A percentile compares a stretch with the other conserved stretches of the same genome.
Evolutionary conservation across 164 flowering plant species (phyloP).

Genomic region (Buxus sempervirens): DNA sequence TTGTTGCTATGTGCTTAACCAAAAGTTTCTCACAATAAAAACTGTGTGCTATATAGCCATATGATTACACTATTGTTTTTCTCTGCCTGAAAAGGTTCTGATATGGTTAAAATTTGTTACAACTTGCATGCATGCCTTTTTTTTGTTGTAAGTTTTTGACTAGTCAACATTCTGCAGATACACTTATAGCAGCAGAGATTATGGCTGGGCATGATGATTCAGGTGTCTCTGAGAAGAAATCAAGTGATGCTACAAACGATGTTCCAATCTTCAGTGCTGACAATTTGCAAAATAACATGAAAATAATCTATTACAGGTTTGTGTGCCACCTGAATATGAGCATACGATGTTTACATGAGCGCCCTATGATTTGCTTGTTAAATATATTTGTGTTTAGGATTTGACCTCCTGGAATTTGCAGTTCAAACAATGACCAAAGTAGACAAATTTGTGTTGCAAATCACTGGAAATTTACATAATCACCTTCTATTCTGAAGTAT

Average conservation of each 20-base stretch:
- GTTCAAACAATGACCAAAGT: too few relatives aligned
- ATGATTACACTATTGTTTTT: not conserved
- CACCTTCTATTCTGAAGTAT: too few relatives aligned
- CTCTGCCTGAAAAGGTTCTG: not conserved
- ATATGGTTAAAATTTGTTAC: not conserved
- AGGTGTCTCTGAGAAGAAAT: slow-evolving; percentile 42
- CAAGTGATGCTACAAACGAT: slow-evolving; percentile 38
- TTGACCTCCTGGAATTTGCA: too few relatives aligned
- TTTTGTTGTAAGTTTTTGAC: not conserved
- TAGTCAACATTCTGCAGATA: not conserved
- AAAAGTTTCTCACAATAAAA: too few relatives aligned
- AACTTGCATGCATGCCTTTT: not conserved
- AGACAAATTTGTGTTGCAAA: too few relatives aligned
- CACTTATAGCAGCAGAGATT: slow-evolving; percentile 9
- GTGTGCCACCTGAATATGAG: not conserved
- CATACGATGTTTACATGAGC: not conserved
- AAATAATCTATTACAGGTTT: slow-evolving; percentile 77
- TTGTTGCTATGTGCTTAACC: too few relatives aligned
- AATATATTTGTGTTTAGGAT: not conserved
- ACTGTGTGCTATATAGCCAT: not conserved
- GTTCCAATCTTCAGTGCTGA: slow-evolving; percentile 69
- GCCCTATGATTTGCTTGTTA: not conserved
- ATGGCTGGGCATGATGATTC: slow-evolving; percentile 57
- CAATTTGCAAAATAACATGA: slow-evolving; percentile 79
- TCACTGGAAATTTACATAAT: too few relatives aligned